Evolutionary conservation across 2,329 filamentous ascomycete genomes (phyloP).

Genomic region (Botrytis deweyae): DNA sequence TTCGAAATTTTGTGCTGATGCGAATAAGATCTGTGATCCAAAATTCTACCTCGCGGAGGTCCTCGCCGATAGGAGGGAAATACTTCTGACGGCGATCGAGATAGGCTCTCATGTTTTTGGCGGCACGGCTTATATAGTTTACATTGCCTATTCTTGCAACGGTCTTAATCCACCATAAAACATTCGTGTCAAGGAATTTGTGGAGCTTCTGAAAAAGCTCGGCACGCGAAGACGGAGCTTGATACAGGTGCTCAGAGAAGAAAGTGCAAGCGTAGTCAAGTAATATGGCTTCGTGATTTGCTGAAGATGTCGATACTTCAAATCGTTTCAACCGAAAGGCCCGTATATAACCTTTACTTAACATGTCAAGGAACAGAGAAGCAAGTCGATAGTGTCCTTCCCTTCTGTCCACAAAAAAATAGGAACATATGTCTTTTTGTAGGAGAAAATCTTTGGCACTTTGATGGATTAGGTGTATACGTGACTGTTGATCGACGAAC

Average conservation of each 20-base stretch:
- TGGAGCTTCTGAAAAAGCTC: neutral
- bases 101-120: neutral
- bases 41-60: neutral
- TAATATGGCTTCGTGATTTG: neutral
- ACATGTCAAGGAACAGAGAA: neutral
- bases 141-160: neutral
- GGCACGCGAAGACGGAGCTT: neutral
- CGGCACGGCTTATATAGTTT: neutral
- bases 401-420: neutral
- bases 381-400: neutral
- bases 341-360: neutral
- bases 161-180: neutral
- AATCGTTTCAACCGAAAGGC: neutral
- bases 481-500: constrained; percentile 32
- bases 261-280: neutral
- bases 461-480: neutral
- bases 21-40: neutral
- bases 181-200: neutral
- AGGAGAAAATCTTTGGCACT: neutral
- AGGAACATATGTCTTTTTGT: neutral
- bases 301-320: neutral
- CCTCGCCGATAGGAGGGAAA: neutral
- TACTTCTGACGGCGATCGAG: neutral
- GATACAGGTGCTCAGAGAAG: neutral
- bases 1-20: neutral